Evolutionary conservation across 371 early-diverging fungal species (phyloP).

Genomic region (Mucor sp.): DNA sequence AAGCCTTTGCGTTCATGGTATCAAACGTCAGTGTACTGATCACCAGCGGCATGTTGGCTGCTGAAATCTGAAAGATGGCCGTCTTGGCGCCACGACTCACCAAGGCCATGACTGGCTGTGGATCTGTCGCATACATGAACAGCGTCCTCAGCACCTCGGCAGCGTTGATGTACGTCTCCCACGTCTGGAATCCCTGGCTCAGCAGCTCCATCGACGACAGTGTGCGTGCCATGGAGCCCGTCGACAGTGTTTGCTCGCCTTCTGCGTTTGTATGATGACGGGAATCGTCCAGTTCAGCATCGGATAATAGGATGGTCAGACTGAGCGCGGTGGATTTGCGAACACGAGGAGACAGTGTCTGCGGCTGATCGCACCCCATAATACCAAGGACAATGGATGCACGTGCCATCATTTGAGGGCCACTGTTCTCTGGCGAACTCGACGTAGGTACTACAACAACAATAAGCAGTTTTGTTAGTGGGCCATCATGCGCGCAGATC

Average conservation of each 20-base stretch:
- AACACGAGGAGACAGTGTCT: conserved; percentile 47
- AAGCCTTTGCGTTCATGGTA: conserved; percentile 66
- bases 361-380: conserved; percentile 65
- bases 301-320: conserved; percentile 55
- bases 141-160: conserved; percentile 70
- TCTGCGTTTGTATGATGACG: background rate
- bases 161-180: conserved; percentile 81
- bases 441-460: conserved; percentile 61
- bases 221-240: conserved; percentile 59
- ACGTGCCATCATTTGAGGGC: conserved; percentile 68
- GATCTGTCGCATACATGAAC: conserved; percentile 58
- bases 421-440: conserved; percentile 41
- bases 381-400: conserved; percentile 78
- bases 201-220: conserved; percentile 76
- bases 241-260: conserved; percentile 42
- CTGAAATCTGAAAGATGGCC: conserved; percentile 77
- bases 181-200: conserved; percentile 74
- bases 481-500: background rate
- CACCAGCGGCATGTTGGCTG: conserved; percentile 68
- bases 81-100: conserved; percentile 64
- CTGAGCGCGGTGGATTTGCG: conserved; percentile 61
- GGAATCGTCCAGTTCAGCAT: conserved; percentile 42
- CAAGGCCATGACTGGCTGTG: conserved; percentile 34
- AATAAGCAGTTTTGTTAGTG: too few species aligned
- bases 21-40: conserved; percentile 77